Evolutionary conservation across 805 yeast genomes (phyloP), one percentile per base, ranked within the genome.

Genomic region (Clavispora santaluciae): DNA sequence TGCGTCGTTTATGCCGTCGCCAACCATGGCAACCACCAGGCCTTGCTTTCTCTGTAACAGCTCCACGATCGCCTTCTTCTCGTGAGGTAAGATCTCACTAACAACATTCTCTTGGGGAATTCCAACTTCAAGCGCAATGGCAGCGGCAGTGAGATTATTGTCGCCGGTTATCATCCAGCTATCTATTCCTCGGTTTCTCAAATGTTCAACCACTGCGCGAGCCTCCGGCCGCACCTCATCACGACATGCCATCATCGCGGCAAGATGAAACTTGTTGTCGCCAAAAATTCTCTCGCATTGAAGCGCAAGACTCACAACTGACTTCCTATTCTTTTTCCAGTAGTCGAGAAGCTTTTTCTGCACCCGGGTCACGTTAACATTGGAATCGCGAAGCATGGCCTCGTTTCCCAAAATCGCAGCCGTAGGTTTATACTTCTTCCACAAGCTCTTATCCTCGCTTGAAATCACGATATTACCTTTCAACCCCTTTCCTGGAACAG

Each of bases 1-100:
- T 0, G 93, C 88, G 59, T 86, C 93, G 56, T 85, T 86, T 24
- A 85, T 79, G 16, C 93, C 93, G 53, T 85, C 93, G 8, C 93
- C 93, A 7, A 85, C 81, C 90, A 85, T 83, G 0, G 87, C 89
- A 17, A 64, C 61, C 3, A 54, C 53, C 1, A 53, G 55, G 3
- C 56, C 51, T 12, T 54, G 46, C 8, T 45, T 33, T 30, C 62
- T 55, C 53, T 81, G 83, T 10, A 85, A 66, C 70, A 74, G 67
- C 46, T 70, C 66, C 28, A 85, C 65, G 53, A 77, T 74, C 20
- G 68, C 73, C 6, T 86, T 82, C 57, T 86, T 86, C 41, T 81
- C 87, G 39, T 78, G 79, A 0, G 95, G 93, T 24, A 83, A 65
- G 6, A 85, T 90, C 36, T 79, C 85, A 8, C 88, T 82, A 33